These are phyloP conservation scores for Histomonas meleagridis DNA, from an alignment of 208 protist genomes.

Conservation along the genomic window DNA sequence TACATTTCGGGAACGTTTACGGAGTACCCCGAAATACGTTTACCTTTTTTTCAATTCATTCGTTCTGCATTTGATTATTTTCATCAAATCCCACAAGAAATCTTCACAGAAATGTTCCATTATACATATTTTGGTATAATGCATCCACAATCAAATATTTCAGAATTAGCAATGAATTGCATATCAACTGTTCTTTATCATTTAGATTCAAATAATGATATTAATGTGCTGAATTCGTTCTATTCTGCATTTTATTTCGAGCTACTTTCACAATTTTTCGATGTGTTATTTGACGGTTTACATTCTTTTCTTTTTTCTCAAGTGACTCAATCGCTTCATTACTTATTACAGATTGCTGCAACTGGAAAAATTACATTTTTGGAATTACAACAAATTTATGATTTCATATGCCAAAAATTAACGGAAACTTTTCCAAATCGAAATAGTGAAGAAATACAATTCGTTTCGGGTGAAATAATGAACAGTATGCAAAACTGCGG, in stretches of 20 bases:
- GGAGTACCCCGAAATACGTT: neutral
- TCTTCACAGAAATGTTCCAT: neutral
- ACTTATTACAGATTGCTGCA: neutral
- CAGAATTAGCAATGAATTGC: neutral
- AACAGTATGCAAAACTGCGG: neutral
- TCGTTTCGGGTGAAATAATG: neutral
- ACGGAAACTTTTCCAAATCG: neutral
- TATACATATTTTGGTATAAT: neutral
- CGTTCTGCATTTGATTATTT: neutral
- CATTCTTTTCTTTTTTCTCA: neutral
- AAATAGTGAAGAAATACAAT: neutral
- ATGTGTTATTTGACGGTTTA: neutral
- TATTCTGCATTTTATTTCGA: neutral
- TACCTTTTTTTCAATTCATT: neutral
- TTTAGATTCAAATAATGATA: neutral
- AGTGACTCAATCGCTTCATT: neutral
- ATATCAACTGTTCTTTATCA: neutral
- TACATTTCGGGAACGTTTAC: neutral
- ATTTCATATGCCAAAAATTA: neutral
- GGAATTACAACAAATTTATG: neutral
- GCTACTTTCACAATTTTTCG: neutral
- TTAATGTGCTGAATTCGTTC: neutral
- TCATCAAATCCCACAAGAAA: neutral
- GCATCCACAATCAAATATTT: neutral
- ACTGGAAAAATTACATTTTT: neutral